Base-by-base conservation (phyloP, 2,329 filamentous ascomycete species). In the Colletotrichum lindemuthianum region DNA sequence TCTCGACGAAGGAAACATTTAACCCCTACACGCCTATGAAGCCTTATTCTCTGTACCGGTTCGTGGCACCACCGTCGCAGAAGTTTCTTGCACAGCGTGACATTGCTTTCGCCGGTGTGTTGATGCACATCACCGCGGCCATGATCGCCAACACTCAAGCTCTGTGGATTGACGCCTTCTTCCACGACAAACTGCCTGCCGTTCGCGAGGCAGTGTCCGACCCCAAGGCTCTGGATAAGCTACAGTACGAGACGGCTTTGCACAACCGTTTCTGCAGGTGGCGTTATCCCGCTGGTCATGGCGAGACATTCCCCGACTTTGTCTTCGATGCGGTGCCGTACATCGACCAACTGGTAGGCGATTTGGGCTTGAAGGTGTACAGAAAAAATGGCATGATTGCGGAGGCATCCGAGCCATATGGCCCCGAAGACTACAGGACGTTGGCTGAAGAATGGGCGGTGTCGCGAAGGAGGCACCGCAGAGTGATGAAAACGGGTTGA, bases 301-400 rank as follows among this genome's bases (percentile, higher is more conserved):
- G 90, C 1, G 80, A 79, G 43, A 83, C 81, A 71, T 81, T 84
- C 63, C 89, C 89, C 0, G 90, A 92, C 73, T 89, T 93, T 68
- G 88, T 92, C 15, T 94, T 95, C 71, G 92, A 96, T 74, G 85
- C 85, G 0, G 73, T 95, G 58, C 90, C 90, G 4, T 96, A 93
- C 63, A 73, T 92, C 15, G 91, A 94, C 74, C 71, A 89, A 71
- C 73, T 95, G 71, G 72, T 92, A 65, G 76, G 78, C 5, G 91
- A 95, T 73, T 70, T 94, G 60, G 90, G 86, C 0, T 74, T 93
- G 59, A 77, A 82, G 15, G 78, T 78, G 12, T 79, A 84, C 68
- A 78, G 87, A 39, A 90, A 90, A 77, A 75, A 80, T 60, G 81
- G 84, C 0, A 79, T 76, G 70, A 70, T 82, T 55, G 77, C 77